phyloP scores from a whole-genome alignment of 2,329 filamentous ascomycete genomes.

The Setomelanomma holmii region DNA sequence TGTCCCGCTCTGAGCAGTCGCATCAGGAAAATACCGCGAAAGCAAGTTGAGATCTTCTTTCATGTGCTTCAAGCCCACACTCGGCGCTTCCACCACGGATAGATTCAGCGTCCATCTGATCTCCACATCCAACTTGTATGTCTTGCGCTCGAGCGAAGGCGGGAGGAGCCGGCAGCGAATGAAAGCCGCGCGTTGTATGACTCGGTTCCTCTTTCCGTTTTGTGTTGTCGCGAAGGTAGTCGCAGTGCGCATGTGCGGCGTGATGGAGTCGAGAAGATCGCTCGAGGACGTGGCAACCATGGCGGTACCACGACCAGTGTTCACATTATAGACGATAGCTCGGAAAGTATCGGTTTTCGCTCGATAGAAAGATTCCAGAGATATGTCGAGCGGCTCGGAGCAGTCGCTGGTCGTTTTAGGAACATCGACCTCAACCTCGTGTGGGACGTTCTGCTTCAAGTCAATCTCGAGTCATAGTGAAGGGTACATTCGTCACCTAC shows the following conservation, averaged over 20 bases:
- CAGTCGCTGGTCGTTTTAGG: not conserved
- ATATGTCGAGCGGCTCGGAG: slow-evolving; percentile 13
- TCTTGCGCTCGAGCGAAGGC: slow-evolving; percentile 2
- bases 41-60: slow-evolving; percentile 37
- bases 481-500: slow-evolving; percentile 19
- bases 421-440: not conserved
- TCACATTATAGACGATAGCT: slow-evolving; percentile 25
- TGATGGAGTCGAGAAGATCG: slow-evolving; percentile 23
- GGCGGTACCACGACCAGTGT: slow-evolving; percentile 19
- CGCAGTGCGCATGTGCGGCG: slow-evolving; percentile 29
- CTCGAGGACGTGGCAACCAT: slow-evolving; percentile 26
- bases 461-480: slow-evolving; percentile 7
- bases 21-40: slow-evolving; percentile 28
- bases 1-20: slow-evolving; percentile 12
- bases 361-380: slow-evolving; percentile 30
- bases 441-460: slow-evolving; percentile 9
- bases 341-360: slow-evolving; percentile 16
- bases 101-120: slow-evolving; percentile 39
- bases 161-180: slow-evolving; percentile 28
- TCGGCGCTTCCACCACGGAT: slow-evolving; percentile 34
- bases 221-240: slow-evolving; percentile 23
- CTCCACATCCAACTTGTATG: slow-evolving; percentile 30
- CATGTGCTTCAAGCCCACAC: slow-evolving; percentile 19
- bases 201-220: slow-evolving; percentile 24
- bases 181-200: slow-evolving; percentile 32